Evolutionary conservation across 306 rosid genomes (phyloP), one percentile per base, ranked within the genome.

Genomic region (Hippophae rhamnoides): DNA sequence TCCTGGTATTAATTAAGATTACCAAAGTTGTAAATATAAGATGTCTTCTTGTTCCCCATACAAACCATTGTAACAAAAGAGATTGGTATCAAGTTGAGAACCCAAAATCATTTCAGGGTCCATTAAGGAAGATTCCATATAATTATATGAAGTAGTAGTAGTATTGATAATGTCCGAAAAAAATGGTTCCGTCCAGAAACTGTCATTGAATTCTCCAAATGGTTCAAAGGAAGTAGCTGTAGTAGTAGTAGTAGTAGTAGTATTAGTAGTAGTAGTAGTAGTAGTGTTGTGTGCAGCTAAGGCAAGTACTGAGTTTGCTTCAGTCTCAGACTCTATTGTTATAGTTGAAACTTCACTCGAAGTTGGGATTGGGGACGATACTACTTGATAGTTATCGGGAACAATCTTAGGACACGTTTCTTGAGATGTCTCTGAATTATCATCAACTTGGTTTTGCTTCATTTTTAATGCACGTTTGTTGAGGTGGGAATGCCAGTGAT

Each of bases 401-500:
- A 31, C 38, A 31, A 31, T 31, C 38, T 31, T 31, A 31, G 3
- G 38, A 2, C 38, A 31, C 2, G 38, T 31, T 31, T 31, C 38
- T 31, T 1, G 38, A 4, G 38, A 31, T 31, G 38, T 31, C 38
- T 31, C 38, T 31, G 38, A 31, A 31, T 18, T 2, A 31, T 31
- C 38, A 2, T 31, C 38, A 31, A 31, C 38, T 31, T 31, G 3
- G 38, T 31, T 31, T 31, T 31, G 3, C 38, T 31, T 31, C 3
- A 31, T 31, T 31, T 31, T 31, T 31, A 31, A 31, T 12, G 25
- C 23, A 1, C 75, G 79, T 46, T 79, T 88, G 70, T 82, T 85
- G 12, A 85, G 79, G 44, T 47, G 55, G 9, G 94, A 71, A 60
- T 88, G 82, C 96, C 96, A 88, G 47, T 77, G 73, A 41, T 88